Percentiles rank a stretch among this genome's conserved stretches.
These are phyloP conservation scores for Inga leiocalycina DNA, from an alignment of 306 rosid species.

Conservation along the genomic window DNA sequence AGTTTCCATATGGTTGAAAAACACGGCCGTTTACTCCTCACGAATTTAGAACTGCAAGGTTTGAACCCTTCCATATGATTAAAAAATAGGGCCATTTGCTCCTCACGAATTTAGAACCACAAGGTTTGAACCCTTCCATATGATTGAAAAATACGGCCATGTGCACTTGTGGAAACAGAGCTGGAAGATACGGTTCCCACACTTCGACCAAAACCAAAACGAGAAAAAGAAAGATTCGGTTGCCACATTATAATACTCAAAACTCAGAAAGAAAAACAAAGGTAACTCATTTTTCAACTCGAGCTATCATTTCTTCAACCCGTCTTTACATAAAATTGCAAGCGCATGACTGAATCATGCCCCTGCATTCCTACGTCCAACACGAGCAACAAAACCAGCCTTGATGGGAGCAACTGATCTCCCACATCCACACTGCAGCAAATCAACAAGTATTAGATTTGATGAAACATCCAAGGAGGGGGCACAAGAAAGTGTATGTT, in stretches of 20 bases:
- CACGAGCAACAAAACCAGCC: slow-evolving; percentile 98
- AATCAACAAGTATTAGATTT: slow-evolving; percentile 1
- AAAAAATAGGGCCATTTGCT: no score
- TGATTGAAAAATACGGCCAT: not conserved
- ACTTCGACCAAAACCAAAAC: not conserved
- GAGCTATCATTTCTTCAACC: not conserved
- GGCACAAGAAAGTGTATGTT: not conserved
- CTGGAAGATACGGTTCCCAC: not conserved
- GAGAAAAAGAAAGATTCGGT: not conserved
- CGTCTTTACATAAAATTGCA: slow-evolving; percentile 8
- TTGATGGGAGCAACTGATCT: slow-evolving; percentile 94
- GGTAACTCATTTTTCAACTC: not conserved
- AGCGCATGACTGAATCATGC: slow-evolving; percentile 43
- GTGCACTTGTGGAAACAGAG: not conserved
- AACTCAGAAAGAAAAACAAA: not conserved
- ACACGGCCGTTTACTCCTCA: no score
- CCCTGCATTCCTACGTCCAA: slow-evolving; percentile 85
- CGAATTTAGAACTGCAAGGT: no score
- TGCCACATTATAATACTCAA: slow-evolving; percentile 1
- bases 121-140: not conserved
- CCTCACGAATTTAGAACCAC: not conserved
- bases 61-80: no score
- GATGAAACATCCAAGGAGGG: not conserved
- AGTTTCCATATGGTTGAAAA: not conserved
- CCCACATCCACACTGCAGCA: slow-evolving; percentile 88